phyloP scores from a whole-genome alignment of 2,329 filamentous ascomycete species.

The Knoxdaviesia capensis region DNA sequence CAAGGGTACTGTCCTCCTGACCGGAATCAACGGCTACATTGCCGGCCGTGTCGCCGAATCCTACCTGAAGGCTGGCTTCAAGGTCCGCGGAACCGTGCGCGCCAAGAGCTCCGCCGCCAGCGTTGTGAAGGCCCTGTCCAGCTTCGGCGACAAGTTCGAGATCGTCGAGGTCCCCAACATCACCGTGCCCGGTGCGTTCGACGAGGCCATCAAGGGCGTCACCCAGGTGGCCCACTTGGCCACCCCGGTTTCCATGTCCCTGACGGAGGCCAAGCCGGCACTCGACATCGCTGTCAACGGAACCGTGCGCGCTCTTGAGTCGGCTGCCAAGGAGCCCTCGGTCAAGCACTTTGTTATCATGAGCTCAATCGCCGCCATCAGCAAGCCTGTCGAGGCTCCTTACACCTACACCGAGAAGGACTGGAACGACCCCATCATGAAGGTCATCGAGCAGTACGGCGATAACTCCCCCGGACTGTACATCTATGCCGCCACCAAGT shows the following conservation, averaged over 20 bases:
- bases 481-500: conserved; percentile 13
- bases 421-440: conserved; percentile 8
- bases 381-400: too few relatives aligned
- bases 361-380: conserved; percentile 10
- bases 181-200: conserved; percentile 14
- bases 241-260: conserved; percentile 8
- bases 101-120: conserved; percentile 5
- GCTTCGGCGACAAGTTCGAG: conserved; percentile 6
- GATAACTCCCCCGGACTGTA: conserved; percentile 5
- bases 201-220: conserved; percentile 17
- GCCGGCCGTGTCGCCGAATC: conserved; percentile 1
- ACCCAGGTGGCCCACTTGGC: conserved; percentile 16
- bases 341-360: conserved; percentile 23
- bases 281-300: conserved; percentile 14
- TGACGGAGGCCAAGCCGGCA: conserved; percentile 4
- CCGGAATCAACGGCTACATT: conserved; percentile 3
- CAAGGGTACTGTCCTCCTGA: conserved; percentile 3
- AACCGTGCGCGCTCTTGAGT: conserved; percentile 15
- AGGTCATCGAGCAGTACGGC: conserved; percentile 5
- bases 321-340: conserved; percentile 12
- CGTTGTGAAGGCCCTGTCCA: conserved; percentile 4
- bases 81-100: conserved; percentile 12
- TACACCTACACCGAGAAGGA: conserved; percentile 8
- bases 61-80: conserved; percentile 9
- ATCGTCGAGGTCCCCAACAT: conserved; percentile 17